phyloP scores from a whole-genome alignment of 768 basidiomycete genomes.

The Leccinum uliginosum region DNA sequence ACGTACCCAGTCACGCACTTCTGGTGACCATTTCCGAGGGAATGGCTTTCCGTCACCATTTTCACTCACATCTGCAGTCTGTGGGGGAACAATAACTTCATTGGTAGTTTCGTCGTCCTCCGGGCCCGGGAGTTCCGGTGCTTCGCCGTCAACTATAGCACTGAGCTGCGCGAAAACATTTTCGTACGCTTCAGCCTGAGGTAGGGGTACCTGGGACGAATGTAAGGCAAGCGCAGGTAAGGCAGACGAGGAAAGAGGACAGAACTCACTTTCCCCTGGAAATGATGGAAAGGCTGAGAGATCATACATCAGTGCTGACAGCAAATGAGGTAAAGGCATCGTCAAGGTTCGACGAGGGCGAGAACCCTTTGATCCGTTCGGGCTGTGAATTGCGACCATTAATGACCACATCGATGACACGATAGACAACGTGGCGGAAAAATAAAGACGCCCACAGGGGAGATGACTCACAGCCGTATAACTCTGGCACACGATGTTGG shows the following conservation, averaged over 20 bases:
- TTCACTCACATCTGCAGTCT: conserved; percentile 9
- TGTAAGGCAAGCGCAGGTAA: not conserved
- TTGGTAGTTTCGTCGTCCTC: conserved; percentile 36
- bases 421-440: conserved; percentile 1
- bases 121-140: conserved; percentile 83
- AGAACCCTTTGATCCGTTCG: conserved; percentile 94
- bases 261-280: conserved; percentile 56
- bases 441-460: conserved; percentile 1
- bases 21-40: conserved; percentile 28
- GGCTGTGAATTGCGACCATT: conserved; percentile 47
- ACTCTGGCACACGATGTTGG: conserved; percentile 96
- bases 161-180: conserved; percentile 96
- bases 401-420: not conserved
- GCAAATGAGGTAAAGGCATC: conserved; percentile 61
- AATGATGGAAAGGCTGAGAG: conserved; percentile 86
- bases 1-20: conserved; percentile 79
- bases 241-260: not conserved
- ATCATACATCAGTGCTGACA: conserved; percentile 97
- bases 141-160: conserved; percentile 95
- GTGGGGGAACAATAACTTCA: conserved; percentile 10
- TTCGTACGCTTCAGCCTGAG: conserved; percentile 92
- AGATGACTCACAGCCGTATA: conserved; percentile 86
- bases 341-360: conserved; percentile 34
- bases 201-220: conserved; percentile 67
- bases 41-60: conserved; percentile 10